Percentiles rank a stretch among this genome's conserved stretches.
These are phyloP conservation scores for Stephanodiscus minutulus DNA, from an alignment of 108 stramenopile genomes.

Conservation along the genomic window DNA sequence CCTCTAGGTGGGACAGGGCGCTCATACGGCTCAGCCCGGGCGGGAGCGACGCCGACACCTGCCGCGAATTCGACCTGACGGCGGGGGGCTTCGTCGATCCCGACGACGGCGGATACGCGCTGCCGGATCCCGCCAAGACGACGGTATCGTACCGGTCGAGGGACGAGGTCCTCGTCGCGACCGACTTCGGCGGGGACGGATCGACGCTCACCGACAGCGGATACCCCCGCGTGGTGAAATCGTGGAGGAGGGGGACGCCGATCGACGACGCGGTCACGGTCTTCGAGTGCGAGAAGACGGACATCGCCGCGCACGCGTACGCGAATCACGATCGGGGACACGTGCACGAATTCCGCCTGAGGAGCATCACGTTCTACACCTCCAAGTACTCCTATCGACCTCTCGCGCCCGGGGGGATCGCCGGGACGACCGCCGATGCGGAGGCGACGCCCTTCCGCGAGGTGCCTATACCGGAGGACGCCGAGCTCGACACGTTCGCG, in stretches of 20 bases:
- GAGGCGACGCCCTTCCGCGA: conserved; percentile 46
- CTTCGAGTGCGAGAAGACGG: conserved; percentile 79
- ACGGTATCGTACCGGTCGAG: conserved; percentile 55
- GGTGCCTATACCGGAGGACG: conserved; percentile 70
- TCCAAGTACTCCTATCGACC: conserved; percentile 53
- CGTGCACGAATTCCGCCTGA: conserved; percentile 59
- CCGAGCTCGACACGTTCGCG: conserved; percentile 51
- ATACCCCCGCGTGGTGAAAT: conserved; percentile 79
- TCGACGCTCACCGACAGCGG: conserved; percentile 72
- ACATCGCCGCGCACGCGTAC: conserved; percentile 69
- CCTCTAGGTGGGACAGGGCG: conserved; percentile 48
- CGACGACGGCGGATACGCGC: conserved; percentile 47
- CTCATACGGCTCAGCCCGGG: conserved; percentile 69
- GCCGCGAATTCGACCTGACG: conserved; percentile 81
- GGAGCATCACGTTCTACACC: conserved; percentile 81
- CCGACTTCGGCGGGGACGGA: conserved; percentile 53
- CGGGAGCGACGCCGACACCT: conserved; percentile 77
- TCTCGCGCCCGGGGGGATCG: conserved; percentile 9
- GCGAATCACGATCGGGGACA: conserved; percentile 62
- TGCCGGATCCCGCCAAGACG: conserved; percentile 68
- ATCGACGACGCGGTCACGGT: conserved; percentile 67
- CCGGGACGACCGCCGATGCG: neutral
- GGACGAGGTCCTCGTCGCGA: conserved; percentile 26
- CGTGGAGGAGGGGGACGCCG: conserved; percentile 81
- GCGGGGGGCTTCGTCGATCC: conserved; percentile 61